Conservation (phyloP, 306 rosid species). For the Phaseolus lunatus region DNA sequence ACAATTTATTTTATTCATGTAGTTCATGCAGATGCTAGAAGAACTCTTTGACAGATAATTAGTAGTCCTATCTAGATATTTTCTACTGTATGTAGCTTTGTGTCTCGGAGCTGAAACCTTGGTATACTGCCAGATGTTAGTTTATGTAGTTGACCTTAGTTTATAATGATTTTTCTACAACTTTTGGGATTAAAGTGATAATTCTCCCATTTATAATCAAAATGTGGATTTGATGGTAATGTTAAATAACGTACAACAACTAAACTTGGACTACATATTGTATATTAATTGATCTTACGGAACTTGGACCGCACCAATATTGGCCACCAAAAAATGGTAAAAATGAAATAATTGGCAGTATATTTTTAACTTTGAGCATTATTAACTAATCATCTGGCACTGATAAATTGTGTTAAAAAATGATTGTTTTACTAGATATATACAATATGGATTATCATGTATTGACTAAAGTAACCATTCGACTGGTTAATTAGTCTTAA, state of each 20-base stretch:
- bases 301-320: neutral
- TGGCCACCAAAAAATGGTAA: neutral
- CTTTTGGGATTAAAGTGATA: neutral
- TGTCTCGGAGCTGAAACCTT: slow-evolving; percentile 13
- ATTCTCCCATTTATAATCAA: neutral
- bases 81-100: neutral
- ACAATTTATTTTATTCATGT: slow-evolving; percentile 27
- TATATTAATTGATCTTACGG: neutral
- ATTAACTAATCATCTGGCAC: neutral
- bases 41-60: slow-evolving; percentile 18
- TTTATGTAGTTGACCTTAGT: slow-evolving; percentile 13
- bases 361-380: neutral
- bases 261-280: slow-evolving; percentile 6
- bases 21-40: slow-evolving; percentile 26
- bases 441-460: neutral
- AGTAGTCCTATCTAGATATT: neutral
- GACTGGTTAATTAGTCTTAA: neutral
- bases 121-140: neutral
- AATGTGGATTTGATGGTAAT: slow-evolving; percentile 28
- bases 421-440: neutral
- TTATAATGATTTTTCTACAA: neutral
- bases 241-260: slow-evolving; percentile 3
- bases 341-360: neutral
- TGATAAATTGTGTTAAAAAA: neutral
- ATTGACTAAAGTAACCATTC: neutral